Evolutionary conservation across 2,329 filamentous ascomycete genomes (phyloP), one percentile per base, ranked within the genome.

Genomic region (Hypoxylon sp.): DNA sequence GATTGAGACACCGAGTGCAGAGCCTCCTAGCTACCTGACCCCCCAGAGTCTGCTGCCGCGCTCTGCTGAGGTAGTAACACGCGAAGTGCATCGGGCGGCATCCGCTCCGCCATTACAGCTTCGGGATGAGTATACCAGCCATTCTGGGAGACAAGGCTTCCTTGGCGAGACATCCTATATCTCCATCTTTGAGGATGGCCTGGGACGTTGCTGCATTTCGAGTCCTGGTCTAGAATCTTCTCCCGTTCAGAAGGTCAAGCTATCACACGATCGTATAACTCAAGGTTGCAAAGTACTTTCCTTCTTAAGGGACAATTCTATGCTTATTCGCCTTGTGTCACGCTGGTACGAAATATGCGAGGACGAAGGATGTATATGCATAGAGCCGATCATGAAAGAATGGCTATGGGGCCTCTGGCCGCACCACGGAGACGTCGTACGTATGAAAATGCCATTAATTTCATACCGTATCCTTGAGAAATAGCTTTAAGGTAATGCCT

Each of bases 131-230:
- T 46, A 64, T 6, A 59, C 66, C 29, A 65, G 48, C 35, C 73
- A 64, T 37, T 67, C 62, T 13, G 69, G 73, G 37, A 76, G 75
- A 24, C 72, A 73, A 19, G 76, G 75, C 1, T 79, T 78, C 31
- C 65, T 79, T 17, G 78, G 78, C 3, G 70, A 74, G 17, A 79
- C 77, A 0, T 78, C 76, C 13, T 74, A 74, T 54, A 70, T 77
- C 44, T 73, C 73, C 27, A 77, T 79, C 64, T 75, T 80, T 27
- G 71, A 70, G 29, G 78, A 80, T 50, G 75, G 74, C n/a, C 60
- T 79, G 24, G 73, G 72, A 13, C 72, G 70, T 24, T 70, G 78
- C 1, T 74, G 75, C 7, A 73, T 74, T 13, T 65, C 71, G 27
- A 70, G 72, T 2, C 65, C 71, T 17, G 75, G 73, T 47, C 56